These are phyloP conservation scores for Candida albicans DNA, from an alignment of 1,139 yeast genomes.

Conservation along the genomic window DNA sequence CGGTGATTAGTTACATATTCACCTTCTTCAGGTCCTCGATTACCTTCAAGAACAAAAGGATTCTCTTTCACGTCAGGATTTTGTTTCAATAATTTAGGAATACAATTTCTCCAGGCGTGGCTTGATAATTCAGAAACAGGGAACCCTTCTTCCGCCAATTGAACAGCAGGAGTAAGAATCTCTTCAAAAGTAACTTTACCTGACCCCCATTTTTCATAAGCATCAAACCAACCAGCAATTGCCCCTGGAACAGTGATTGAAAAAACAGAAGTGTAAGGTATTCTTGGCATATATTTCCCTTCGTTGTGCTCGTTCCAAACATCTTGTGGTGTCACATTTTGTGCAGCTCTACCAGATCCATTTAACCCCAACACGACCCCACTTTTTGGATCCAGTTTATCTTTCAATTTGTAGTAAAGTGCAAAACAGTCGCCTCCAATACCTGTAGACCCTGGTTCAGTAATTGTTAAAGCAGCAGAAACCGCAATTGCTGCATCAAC, in stretches of 20 bases:
- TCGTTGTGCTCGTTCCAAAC: conserved; percentile 42
- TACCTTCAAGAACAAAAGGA: conserved; percentile 36
- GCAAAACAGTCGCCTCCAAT: conserved; percentile 84
- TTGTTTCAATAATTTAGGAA: conserved; percentile 35
- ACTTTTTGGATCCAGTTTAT: conserved; percentile 23
- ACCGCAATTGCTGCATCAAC: conserved; percentile 81
- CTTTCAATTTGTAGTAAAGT: conserved; percentile 53
- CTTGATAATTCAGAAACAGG: conserved; percentile 64
- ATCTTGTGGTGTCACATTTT: conserved; percentile 48
- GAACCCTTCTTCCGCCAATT: conserved; percentile 66
- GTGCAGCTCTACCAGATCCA: conserved; percentile 76
- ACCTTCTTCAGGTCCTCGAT: conserved; percentile 55
- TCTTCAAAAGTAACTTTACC: conserved; percentile 61
- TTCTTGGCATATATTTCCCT: conserved; percentile 42
- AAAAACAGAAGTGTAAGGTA: conserved; percentile 52
- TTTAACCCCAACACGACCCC: conserved; percentile 62
- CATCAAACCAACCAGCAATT: conserved; percentile 75
- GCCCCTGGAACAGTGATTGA: conserved; percentile 77
- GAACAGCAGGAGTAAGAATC: conserved; percentile 68
- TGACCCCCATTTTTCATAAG: conserved; percentile 69
- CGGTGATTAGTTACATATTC: conserved; percentile 55
- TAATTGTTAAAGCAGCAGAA: conserved; percentile 69
- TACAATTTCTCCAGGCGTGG: conserved; percentile 48
- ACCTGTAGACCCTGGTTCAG: conserved; percentile 80
- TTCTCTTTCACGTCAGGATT: conserved; percentile 35